Evolutionary conservation across 73 alveolate genomes (phyloP).

Genomic region (Paramecium caudatum): DNA sequence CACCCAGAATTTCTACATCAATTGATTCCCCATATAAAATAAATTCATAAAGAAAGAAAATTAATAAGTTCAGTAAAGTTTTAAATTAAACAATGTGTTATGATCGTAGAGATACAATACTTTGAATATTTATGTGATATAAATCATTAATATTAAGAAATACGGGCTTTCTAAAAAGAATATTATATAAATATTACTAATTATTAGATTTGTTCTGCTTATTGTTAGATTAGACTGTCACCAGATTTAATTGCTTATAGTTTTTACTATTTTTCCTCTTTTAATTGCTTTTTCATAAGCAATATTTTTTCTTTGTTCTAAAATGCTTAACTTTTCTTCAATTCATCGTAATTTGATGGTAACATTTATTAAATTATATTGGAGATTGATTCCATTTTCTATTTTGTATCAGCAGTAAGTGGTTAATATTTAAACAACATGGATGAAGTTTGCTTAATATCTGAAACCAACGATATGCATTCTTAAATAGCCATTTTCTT

Average conservation of each 20-base stretch:
- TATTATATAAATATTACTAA: neutral
- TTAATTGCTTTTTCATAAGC: neutral
- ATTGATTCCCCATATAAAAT: conserved; percentile 17
- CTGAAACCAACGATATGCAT: conserved; percentile 13
- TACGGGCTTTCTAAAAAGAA: conserved; percentile 19
- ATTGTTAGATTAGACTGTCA: neutral
- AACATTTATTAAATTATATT: neutral
- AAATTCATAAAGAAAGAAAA: neutral
- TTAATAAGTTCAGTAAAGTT: neutral
- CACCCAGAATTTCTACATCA: conserved; percentile 43
- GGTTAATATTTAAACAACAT: neutral
- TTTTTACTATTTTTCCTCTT: conserved; percentile 14
- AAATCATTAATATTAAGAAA: conserved; percentile 15
- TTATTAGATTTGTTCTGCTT: conserved; percentile 4
- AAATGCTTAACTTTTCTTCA: neutral
- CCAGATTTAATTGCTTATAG: conserved; percentile 45
- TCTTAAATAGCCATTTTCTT: conserved; percentile 26
- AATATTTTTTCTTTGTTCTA: neutral
- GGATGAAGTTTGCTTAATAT: neutral
- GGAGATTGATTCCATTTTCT: neutral
- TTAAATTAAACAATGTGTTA: conserved; percentile 14
- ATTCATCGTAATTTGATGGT: neutral
- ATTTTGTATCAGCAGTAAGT: neutral
- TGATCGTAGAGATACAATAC: conserved; percentile 28
- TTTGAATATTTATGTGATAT: neutral